phyloP scores from a whole-genome alignment of 805 yeast species.

The Sungouiozyma ichnusensis region DNA sequence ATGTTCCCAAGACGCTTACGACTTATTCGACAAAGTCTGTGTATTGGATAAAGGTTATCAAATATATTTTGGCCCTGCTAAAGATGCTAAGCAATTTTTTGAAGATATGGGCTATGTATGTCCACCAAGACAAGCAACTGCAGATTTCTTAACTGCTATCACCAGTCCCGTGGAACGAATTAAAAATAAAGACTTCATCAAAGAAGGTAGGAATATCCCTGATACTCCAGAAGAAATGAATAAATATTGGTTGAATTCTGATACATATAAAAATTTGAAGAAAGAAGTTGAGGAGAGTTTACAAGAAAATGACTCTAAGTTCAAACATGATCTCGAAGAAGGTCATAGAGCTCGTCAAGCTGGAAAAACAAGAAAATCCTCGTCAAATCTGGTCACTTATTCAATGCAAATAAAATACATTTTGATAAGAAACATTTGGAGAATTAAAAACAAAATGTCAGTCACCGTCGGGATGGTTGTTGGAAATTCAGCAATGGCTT shows the following conservation, averaged over 20 bases:
- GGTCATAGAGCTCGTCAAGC: constrained; percentile 47
- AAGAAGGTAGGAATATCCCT: constrained; percentile 46
- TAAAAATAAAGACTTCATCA: constrained; percentile 25
- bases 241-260: constrained; percentile 44
- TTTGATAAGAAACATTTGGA: constrained; percentile 36
- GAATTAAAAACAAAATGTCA: constrained; percentile 42
- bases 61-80: constrained; percentile 53
- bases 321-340: constrained; percentile 17
- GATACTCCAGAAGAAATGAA: constrained; percentile 53
- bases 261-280: constrained; percentile 33
- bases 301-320: constrained; percentile 15
- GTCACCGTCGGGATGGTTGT: constrained; percentile 33
- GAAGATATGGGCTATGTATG: constrained; percentile 54
- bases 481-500: constrained; percentile 43
- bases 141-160: constrained; percentile 60
- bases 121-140: constrained; percentile 57
- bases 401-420: constrained; percentile 41
- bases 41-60: constrained; percentile 53
- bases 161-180: constrained; percentile 57
- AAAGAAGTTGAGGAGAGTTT: constrained; percentile 37
- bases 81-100: constrained; percentile 46
- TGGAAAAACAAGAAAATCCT: constrained; percentile 33
- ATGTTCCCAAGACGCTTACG: constrained; percentile 57
- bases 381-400: constrained; percentile 47
- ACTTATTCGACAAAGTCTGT: constrained; percentile 51